Percentiles rank a stretch among this genome's conserved stretches.
Evolutionary conservation across 75 land plant species (phyloP).

Genomic region (Pinus albicaulis): DNA sequence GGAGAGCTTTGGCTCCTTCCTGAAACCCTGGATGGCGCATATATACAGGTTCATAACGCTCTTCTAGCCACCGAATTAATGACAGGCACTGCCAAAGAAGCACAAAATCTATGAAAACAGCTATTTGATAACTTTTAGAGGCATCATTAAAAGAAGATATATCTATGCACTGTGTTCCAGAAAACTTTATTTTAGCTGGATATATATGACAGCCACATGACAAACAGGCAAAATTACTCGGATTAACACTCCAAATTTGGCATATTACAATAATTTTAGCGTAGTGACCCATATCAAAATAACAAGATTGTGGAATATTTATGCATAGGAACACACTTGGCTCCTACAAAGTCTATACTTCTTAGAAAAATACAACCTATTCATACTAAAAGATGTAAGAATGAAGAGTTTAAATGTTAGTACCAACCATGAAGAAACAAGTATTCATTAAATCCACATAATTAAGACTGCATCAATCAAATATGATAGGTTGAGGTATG

Average conservation of each 20-base stretch:
- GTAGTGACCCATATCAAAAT: not conserved
- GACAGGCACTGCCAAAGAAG: slow-evolving; percentile 63
- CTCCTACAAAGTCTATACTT: too few species aligned
- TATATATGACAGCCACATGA: not conserved
- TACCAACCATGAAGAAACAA: not conserved
- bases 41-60: slow-evolving; percentile 88
- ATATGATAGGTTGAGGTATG: not conserved
- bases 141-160: not conserved
- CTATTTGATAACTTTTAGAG: not conserved
- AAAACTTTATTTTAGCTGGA: not conserved
- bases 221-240: not conserved
- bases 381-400: not conserved
- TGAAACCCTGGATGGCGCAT: slow-evolving; percentile 93
- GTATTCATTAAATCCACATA: not conserved
- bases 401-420: too few species aligned
- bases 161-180: not conserved
- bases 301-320: too few species aligned
- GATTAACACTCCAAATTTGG: not conserved
- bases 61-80: slow-evolving; percentile 86
- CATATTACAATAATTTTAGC: not conserved
- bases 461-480: not conserved
- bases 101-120: not conserved
- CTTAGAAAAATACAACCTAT: not conserved
- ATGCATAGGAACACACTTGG: too few species aligned
- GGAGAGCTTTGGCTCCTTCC: slow-evolving; percentile 76